phyloP scores from a whole-genome alignment of 768 basidiomycete species.

The Termitomyces titanicus region DNA sequence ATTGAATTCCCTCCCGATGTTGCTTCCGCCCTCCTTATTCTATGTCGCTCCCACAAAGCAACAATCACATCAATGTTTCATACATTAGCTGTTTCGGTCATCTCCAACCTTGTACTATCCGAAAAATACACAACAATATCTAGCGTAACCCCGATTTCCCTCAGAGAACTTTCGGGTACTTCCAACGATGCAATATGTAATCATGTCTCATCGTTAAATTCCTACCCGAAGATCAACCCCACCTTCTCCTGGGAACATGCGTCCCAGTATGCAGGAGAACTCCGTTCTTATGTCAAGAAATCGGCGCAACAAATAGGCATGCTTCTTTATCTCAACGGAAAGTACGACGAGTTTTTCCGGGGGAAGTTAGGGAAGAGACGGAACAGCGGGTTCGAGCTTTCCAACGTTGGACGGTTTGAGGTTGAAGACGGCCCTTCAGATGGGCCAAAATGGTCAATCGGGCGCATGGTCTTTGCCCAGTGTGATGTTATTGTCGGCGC shows the following conservation, averaged over 20 bases:
- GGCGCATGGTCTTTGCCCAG: constrained; percentile 25
- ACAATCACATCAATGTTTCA: constrained; percentile 32
- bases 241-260: constrained; percentile 31
- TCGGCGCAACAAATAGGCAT: constrained; percentile 26
- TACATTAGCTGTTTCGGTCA: constrained; percentile 20
- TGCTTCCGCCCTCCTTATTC: constrained; percentile 15
- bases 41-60: constrained; percentile 25
- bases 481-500: constrained; percentile 24
- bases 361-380: constrained; percentile 31
- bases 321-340: constrained; percentile 29
- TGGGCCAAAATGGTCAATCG: constrained; percentile 17
- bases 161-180: constrained; percentile 24
- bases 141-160: constrained; percentile 26
- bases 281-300: constrained; percentile 18
- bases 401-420: constrained; percentile 33
- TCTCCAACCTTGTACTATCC: constrained; percentile 22
- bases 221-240: constrained; percentile 18
- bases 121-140: constrained; percentile 15
- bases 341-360: constrained; percentile 24
- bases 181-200: constrained; percentile 30
- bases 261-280: constrained; percentile 19
- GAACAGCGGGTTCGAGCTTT: constrained; percentile 27
- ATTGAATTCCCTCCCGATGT: constrained; percentile 20
- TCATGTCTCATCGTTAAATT: constrained; percentile 22
- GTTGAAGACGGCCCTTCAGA: not conserved